Percentiles rank a stretch among this genome's conserved stretches.
phyloP scores from a whole-genome alignment of 2,329 filamentous ascomycete species.

The Alternaria burnsii region DNA sequence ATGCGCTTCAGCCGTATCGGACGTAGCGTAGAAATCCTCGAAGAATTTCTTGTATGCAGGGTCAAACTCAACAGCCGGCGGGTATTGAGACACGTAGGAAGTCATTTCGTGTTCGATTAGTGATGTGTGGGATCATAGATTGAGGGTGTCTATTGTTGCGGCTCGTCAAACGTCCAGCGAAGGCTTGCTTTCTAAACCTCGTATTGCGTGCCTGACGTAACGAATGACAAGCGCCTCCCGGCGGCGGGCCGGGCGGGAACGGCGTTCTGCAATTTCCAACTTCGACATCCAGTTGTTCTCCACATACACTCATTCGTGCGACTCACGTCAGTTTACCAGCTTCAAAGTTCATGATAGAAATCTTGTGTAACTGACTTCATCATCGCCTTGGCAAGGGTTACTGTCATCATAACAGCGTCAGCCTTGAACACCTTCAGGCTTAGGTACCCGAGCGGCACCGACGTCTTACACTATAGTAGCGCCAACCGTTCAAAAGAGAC shows the following conservation, averaged over 20 bases:
- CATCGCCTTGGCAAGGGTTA: neutral
- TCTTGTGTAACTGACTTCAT: neutral
- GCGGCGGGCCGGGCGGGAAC: slow-evolving; percentile 16
- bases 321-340: neutral
- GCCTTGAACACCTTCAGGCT: neutral
- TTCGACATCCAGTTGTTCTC: neutral
- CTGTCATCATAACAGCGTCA: neutral
- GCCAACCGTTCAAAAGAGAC: slow-evolving; percentile 2
- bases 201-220: slow-evolving; percentile 15
- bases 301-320: neutral
- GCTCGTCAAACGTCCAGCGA: slow-evolving; percentile 11
- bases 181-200: neutral
- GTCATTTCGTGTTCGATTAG: slow-evolving; percentile 28
- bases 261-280: slow-evolving; percentile 8
- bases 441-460: slow-evolving; percentile 7
- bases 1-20: slow-evolving; percentile 59
- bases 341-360: neutral
- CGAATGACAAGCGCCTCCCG: neutral
- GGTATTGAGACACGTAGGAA: slow-evolving; percentile 48
- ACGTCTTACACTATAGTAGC: slow-evolving; percentile 9
- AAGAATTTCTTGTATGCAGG: slow-evolving; percentile 56
- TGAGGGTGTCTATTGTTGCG: neutral
- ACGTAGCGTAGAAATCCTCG: slow-evolving; percentile 57
- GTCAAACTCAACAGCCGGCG: slow-evolving; percentile 49
- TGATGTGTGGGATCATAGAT: slow-evolving; percentile 1